Base-by-base conservation (phyloP, 352 stramenopile species). In the Lagenidium giganteum region DNA sequence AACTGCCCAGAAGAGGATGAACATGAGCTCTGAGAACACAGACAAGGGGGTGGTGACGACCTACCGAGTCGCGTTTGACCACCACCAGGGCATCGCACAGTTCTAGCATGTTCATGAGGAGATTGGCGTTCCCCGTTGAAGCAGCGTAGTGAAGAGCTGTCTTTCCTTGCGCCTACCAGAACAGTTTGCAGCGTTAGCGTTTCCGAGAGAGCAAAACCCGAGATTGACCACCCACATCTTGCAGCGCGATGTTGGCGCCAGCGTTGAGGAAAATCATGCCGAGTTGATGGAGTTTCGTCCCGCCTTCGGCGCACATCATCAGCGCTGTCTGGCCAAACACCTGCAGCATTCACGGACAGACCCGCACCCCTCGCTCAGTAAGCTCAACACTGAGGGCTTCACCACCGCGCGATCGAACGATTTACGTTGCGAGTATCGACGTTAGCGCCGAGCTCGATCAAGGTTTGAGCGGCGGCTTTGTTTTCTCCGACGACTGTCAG, bases 231-330 rank as follows among this genome's bases (percentile, higher is more conserved):
- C 52, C 16, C 24, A 82, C 73, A 28, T 86, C 73, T 52, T 76
- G 70, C 8, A 72, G 57, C 7, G 43, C 48, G 23, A 81, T 39
- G 22, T 67, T 27, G 11, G 70, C 64, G n/a, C 58, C 70, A 35
- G 72, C 61, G 42, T 81, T 81, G 2, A 86, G 32, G 33, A 86
- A 73, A 20, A 74, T 56, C 66, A 83, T 80, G 8, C 64, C 73
- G 25, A 83, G 56, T 21, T 74, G 67, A 20, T 78, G 61, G 23
- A 86, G 56, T 16, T 71, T 38, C 26, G 67, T 48, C 8, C 66
- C 68, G 30, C 54, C 66, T 48, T 83, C 67, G 22, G 69, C 44
- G 31, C 70, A 80, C n/a, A 80, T 17, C 67, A 86, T 83, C n/a
- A 83, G 28, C 6, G 67, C 42, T 18, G 73, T 80, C 38, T 86